Percentiles rank a stretch among this genome's conserved stretches.
phyloP scores from a whole-genome alignment of 1,139 yeast genomes.

The Geotrichum siamense region DNA sequence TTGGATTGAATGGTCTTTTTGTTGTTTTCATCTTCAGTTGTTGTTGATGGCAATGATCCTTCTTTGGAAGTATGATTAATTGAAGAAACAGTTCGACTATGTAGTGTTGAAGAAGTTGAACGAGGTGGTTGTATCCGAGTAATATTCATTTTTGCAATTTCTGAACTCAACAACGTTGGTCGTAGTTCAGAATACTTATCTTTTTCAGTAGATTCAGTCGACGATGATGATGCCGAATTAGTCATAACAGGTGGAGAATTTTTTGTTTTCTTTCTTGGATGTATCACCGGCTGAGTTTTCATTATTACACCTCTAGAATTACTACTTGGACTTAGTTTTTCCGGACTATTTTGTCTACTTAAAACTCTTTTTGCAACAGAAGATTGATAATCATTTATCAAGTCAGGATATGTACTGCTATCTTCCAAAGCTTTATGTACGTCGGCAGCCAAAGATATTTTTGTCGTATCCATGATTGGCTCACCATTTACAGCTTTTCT shows the following conservation, averaged over 20 bases:
- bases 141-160: constrained; percentile 10
- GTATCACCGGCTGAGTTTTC: neutral
- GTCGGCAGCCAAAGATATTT: neutral
- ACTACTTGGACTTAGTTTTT: constrained; percentile 1
- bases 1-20: no score
- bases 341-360: constrained; percentile 11
- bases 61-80: neutral
- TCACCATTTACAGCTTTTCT: neutral
- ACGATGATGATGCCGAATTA: neutral
- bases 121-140: neutral
- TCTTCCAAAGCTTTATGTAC: neutral
- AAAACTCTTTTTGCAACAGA: constrained; percentile 9
- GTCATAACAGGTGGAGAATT: constrained; percentile 11
- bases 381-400: neutral
- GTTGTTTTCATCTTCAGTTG: no score
- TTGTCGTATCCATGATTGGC: constrained; percentile 5
- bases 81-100: neutral
- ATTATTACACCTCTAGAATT: no score
- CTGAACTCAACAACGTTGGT: constrained; percentile 1
- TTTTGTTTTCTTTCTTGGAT: constrained; percentile 10
- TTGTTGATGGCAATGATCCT: neutral
- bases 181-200: neutral
- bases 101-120: neutral
- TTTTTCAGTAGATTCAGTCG: neutral
- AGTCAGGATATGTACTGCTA: neutral